Percentiles rank a stretch among this genome's conserved stretches.
phyloP scores from a whole-genome alignment of 768 basidiomycete species.

The Fomitopsis pulvina region DNA sequence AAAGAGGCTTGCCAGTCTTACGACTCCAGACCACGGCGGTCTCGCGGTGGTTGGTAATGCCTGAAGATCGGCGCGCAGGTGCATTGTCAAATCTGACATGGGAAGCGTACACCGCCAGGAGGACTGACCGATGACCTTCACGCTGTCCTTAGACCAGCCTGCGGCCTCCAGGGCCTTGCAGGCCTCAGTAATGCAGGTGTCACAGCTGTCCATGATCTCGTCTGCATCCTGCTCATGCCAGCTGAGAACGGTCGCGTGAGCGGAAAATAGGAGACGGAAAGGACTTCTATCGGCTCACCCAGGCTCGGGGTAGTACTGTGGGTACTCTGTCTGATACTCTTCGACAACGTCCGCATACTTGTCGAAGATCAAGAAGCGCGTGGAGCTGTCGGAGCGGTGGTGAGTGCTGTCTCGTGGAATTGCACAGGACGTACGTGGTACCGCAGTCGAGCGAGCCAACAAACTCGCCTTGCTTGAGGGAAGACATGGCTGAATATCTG shows the following conservation, averaged over 20 bases:
- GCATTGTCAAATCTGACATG: slow-evolving; percentile 7
- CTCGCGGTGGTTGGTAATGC: slow-evolving; percentile 97
- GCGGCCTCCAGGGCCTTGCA: slow-evolving; percentile 61
- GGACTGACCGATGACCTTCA: slow-evolving; percentile 85
- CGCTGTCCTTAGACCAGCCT: slow-evolving; percentile 73
- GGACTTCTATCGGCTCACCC: slow-evolving; percentile 37
- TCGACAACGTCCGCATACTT: slow-evolving; percentile 81
- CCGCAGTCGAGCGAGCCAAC: slow-evolving; percentile 93
- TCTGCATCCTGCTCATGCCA: slow-evolving; percentile 95
- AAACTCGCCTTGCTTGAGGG: slow-evolving; percentile 65
- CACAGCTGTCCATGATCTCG: slow-evolving; percentile 72
- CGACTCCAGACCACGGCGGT: slow-evolving; percentile 93
- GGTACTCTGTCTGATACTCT: slow-evolving; percentile 88
- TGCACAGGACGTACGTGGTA: slow-evolving; percentile 63
- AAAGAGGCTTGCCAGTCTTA: slow-evolving; percentile 81
- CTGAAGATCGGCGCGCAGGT: slow-evolving; percentile 29
- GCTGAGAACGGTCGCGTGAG: slow-evolving; percentile 30
- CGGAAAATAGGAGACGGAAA: not conserved
- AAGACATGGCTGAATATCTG: slow-evolving; percentile 22
- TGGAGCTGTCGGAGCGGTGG: slow-evolving; percentile 47
- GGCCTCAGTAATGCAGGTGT: slow-evolving; percentile 69
- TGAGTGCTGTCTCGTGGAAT: not conserved
- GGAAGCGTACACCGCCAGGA: not conserved
- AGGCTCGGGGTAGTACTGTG: slow-evolving; percentile 87
- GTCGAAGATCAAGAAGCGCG: slow-evolving; percentile 90